These are phyloP conservation scores for Neostapfia colusana DNA, from an alignment of 176 grass and related monocot species.

Conservation along the genomic window DNA sequence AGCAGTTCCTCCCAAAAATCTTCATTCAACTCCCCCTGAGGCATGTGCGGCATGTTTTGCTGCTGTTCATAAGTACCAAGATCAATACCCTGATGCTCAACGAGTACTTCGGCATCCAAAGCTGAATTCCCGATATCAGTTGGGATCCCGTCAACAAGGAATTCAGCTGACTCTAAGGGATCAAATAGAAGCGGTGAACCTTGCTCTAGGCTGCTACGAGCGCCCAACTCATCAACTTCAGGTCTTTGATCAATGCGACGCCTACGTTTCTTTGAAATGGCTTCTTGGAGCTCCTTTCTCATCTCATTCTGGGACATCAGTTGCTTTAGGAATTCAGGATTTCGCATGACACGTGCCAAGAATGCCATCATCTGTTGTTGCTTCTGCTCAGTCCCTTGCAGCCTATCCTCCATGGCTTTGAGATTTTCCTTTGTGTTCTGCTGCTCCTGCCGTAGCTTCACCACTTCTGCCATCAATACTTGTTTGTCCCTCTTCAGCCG, in stretches of 20 bases:
- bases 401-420: constrained; percentile 81
- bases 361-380: constrained; percentile 87
- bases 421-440: constrained; percentile 70
- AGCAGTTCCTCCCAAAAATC: constrained; percentile 85
- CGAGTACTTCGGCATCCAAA: background rate
- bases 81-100: constrained; percentile 13
- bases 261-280: constrained; percentile 84
- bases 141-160: constrained; percentile 38
- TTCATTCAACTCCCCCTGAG: constrained; percentile 52
- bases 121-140: constrained; percentile 17
- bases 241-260: constrained; percentile 57
- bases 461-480: constrained; percentile 71
- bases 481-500: constrained; percentile 76
- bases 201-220: constrained; percentile 46
- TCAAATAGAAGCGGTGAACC: constrained; percentile 39
- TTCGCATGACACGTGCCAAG: constrained; percentile 70
- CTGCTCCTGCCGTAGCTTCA: constrained; percentile 92
- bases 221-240: constrained; percentile 44
- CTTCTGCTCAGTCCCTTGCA: constrained; percentile 76
- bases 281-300: constrained; percentile 76
- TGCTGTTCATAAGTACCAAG: constrained; percentile 15
- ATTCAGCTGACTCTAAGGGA: constrained; percentile 27
- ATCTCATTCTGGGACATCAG: constrained; percentile 63
- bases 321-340: constrained; percentile 72
- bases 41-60: constrained; percentile 24